Base-by-base conservation (phyloP, 148 eudicot genomes). In the Cornus kousa region DNA sequence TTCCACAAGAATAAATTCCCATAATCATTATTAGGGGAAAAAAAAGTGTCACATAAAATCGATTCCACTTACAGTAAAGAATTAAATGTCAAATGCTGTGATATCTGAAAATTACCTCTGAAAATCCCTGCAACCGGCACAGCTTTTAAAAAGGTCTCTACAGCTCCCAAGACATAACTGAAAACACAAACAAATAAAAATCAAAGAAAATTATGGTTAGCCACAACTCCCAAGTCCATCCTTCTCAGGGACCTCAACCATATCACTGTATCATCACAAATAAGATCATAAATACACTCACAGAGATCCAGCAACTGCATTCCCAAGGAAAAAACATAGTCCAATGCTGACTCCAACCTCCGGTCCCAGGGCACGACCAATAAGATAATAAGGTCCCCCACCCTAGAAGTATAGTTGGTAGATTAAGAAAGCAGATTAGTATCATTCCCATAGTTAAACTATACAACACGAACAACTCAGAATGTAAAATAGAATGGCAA, bases 271-370 rank as follows among this genome's bases (percentile, higher is more conserved):
- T 8, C 48, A 81, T 64, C 13, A 75, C 23, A 73, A 78, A 71
- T 75, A 73, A 74, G 71, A 39, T 77, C 60, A 80, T 24, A 70
- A 80, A 82, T 80, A 86, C 82, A 91, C 99, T 94, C 88, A 97
- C 99, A 97, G 91, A 81, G 99, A 87, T 84, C 97, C 99, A 85
- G 99, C 98, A 40, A 97, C 94, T 31, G 99, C 99, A 84, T 93
- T 97, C 77, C 99, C 99, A 37, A 97, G 95, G 85, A 97, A 97
- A 88, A 97, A 97, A 76, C 99, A 97, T 39, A 97, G 85, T 78
- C 99, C 99, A 64, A 97, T 97, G 94, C 97, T 97, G 76, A 97
- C 99, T 83, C 99, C 99, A 88, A 97, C 99, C 79, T 97, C 99
- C 60, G 99, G 99, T 74, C 99, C 99, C 88, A 97, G 88, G 75